Conservation (phyloP, 2,329 filamentous ascomycete genomes). For the Macrophomina tecta region DNA sequence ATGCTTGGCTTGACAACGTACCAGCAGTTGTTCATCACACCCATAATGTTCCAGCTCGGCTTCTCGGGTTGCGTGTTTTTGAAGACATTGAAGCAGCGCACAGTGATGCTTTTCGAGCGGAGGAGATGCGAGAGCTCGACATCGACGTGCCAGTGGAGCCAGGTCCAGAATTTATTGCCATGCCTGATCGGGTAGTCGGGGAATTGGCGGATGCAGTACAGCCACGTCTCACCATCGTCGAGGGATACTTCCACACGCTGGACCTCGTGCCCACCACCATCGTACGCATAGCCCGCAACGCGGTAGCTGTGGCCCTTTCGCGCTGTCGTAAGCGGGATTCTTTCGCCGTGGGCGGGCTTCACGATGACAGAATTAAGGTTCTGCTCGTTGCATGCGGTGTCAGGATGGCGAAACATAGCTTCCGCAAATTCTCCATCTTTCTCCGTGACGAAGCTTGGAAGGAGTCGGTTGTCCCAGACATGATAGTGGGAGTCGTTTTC, state of each 20-base stretch:
- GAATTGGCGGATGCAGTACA: conserved; percentile 57
- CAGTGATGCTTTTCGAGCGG: conserved; percentile 50
- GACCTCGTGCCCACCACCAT: conserved; percentile 58
- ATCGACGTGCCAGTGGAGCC: conserved; percentile 61
- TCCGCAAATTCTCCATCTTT: conserved; percentile 56
- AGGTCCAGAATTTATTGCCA: conserved; percentile 61
- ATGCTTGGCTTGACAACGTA: conserved; percentile 54
- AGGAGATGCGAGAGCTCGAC: conserved; percentile 53
- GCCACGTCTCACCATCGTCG: conserved; percentile 56
- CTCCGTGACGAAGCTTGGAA: conserved; percentile 56
- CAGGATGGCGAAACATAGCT: conserved; percentile 55
- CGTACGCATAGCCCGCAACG: conserved; percentile 57
- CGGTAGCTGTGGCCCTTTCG: conserved; percentile 50
- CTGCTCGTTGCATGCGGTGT: conserved; percentile 57
- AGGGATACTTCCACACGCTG: conserved; percentile 57
- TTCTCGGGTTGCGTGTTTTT: conserved; percentile 58
- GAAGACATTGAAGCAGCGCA: conserved; percentile 57
- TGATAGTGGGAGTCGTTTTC: conserved; percentile 55
- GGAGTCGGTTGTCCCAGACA: conserved; percentile 57
- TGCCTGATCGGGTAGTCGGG: conserved; percentile 58
- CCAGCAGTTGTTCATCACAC: conserved; percentile 63
- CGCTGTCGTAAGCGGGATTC: conserved; percentile 46
- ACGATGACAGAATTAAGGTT: conserved; percentile 57
- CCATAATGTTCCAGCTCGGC: conserved; percentile 57
- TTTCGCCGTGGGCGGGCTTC: conserved; percentile 55